phyloP scores from a whole-genome alignment of 768 basidiomycete species.

The Tremella mesenterica region DNA sequence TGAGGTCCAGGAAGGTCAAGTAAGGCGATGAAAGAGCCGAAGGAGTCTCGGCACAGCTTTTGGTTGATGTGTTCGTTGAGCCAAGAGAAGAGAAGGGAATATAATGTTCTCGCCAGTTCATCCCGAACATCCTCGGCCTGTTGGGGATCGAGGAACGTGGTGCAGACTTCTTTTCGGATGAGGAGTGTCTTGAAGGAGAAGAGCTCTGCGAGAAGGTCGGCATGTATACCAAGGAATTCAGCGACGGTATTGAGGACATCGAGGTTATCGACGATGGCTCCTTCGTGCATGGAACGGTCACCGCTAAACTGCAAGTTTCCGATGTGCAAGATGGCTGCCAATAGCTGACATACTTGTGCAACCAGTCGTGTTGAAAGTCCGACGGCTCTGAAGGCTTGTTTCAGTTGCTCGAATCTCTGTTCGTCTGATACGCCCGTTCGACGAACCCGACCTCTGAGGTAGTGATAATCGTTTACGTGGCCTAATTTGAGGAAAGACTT shows the following conservation, averaged over 20 bases:
- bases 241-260: constrained; percentile 75
- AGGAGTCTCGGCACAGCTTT: constrained; percentile 82
- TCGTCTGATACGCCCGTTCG: constrained; percentile 61
- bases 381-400: constrained; percentile 83
- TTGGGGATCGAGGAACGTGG: constrained; percentile 89
- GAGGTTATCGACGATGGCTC: constrained; percentile 79
- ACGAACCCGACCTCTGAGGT: constrained; percentile 64
- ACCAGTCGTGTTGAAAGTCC: constrained; percentile 90
- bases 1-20: constrained; percentile 91
- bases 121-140: constrained; percentile 88
- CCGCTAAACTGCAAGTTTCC: constrained; percentile 89
- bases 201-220: constrained; percentile 56
- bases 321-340: constrained; percentile 91
- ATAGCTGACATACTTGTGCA: constrained; percentile 85
- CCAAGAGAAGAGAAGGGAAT: constrained; percentile 92
- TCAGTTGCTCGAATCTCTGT: constrained; percentile 84
- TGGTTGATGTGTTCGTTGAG: constrained; percentile 94
- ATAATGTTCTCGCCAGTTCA: constrained; percentile 84
- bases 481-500: constrained; percentile 73
- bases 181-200: constrained; percentile 87
- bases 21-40: constrained; percentile 78
- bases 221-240: constrained; percentile 78
- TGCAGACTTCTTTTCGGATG: constrained; percentile 93
- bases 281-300: constrained; percentile 74
- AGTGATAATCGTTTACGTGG: constrained; percentile 74